Percentiles rank a stretch among this genome's conserved stretches.
phyloP scores from a whole-genome alignment of 2,329 filamentous ascomycete species.

The Rasamsonia emersonii region DNA sequence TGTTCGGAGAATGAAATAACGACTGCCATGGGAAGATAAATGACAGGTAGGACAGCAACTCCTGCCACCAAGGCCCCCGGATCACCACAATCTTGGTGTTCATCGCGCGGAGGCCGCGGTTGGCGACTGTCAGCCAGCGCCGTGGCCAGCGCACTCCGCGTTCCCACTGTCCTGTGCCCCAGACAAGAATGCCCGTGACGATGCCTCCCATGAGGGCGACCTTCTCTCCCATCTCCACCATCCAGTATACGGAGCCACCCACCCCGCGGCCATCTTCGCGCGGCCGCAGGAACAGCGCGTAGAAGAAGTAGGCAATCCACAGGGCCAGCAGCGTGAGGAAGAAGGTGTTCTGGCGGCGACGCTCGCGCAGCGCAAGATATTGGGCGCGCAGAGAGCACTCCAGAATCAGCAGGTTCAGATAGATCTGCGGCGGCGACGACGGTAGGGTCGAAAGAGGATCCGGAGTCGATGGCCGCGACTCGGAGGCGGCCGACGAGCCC shows the following conservation, averaged over 20 bases:
- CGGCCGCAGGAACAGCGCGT: constrained; percentile 89
- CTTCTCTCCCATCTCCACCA: constrained; percentile 82
- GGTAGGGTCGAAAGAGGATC: constrained; percentile 75
- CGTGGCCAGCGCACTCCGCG: constrained; percentile 89
- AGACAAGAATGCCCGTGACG: constrained; percentile 77
- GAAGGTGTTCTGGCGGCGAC: constrained; percentile 85
- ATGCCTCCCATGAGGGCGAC: constrained; percentile 86
- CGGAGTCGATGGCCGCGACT: constrained; percentile 37
- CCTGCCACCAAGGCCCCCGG: constrained; percentile 71
- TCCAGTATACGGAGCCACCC: constrained; percentile 93
- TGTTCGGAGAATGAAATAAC: constrained; percentile 55
- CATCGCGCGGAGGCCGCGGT: constrained; percentile 81
- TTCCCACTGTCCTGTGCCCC: constrained; percentile 95
- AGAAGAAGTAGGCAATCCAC: constrained; percentile 80
- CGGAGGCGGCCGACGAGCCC: constrained; percentile 29
- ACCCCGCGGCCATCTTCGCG: constrained; percentile 86
- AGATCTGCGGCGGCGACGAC: constrained; percentile 91
- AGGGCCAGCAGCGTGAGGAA: constrained; percentile 70
- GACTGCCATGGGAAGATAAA: constrained; percentile 72
- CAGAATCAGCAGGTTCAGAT: constrained; percentile 94
- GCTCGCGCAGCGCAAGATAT: constrained; percentile 80
- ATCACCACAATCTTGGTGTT: constrained; percentile 95
- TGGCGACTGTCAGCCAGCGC: constrained; percentile 81
- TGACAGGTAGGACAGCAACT: constrained; percentile 60
- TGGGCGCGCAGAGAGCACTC: constrained; percentile 89